These are phyloP conservation scores for Rhizomucor miehei DNA, from an alignment of 371 early-diverging fungal genomes.

Conservation along the genomic window DNA sequence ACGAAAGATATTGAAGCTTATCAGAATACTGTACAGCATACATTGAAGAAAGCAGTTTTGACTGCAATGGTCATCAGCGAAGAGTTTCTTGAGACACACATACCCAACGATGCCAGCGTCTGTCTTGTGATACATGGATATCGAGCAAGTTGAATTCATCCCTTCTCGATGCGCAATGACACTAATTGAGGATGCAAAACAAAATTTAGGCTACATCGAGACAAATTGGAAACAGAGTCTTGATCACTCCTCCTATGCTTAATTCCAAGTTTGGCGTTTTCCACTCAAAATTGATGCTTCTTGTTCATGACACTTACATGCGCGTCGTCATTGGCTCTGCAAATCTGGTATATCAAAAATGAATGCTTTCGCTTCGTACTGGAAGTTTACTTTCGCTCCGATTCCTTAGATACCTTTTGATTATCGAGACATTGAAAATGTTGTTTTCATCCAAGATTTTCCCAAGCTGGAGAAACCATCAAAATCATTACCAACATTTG, in stretches of 20 bases:
- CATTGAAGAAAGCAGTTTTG: conserved; percentile 32
- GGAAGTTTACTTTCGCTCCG: conserved; percentile 18
- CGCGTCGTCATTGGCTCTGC: conserved; percentile 50
- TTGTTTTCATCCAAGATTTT: conserved; percentile 49
- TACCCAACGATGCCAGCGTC: conserved; percentile 31
- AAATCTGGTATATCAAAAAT: conserved; percentile 28
- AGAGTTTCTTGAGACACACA: conserved; percentile 40
- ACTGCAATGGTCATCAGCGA: conserved; percentile 41
- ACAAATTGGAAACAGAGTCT: conserved; percentile 8
- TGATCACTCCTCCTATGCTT: conserved; percentile 38
- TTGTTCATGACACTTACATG: conserved; percentile 30
- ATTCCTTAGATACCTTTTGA: conserved; percentile 8
- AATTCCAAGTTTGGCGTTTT: conserved; percentile 36
- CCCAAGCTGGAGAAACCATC: conserved; percentile 13
- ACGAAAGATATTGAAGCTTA: not conserved
- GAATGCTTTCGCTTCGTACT: not conserved
- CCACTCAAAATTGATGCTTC: conserved; percentile 44
- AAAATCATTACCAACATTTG: conserved; percentile 26
- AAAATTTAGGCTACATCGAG: too few species aligned
- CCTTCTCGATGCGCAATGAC: too few species aligned
- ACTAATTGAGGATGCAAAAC: too few species aligned
- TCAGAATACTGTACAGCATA: not conserved
- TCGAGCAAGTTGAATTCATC: conserved; percentile 23
- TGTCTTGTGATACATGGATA: conserved; percentile 41
- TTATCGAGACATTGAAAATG: conserved; percentile 46